Evolutionary conservation across 305 asterid species (phyloP).

Genomic region (Euphrasia arctica): DNA sequence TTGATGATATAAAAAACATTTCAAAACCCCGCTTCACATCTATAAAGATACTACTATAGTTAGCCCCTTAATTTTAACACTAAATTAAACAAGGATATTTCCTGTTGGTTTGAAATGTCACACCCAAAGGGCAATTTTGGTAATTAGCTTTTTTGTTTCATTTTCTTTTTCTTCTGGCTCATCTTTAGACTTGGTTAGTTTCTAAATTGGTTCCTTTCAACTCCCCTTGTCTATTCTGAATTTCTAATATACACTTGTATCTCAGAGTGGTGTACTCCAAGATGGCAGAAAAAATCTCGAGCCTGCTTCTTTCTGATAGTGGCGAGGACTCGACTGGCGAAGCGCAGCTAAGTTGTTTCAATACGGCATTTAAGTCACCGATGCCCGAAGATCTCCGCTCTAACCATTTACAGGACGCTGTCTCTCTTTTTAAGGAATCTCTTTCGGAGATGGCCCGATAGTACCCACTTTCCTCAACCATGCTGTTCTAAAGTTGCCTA

Average conservation of each 20-base stretch:
- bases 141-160: background rate
- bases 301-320: slow-evolving; percentile 58
- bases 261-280: slow-evolving; percentile 80
- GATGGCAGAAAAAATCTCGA: slow-evolving; percentile 90
- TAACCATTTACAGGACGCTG: slow-evolving; percentile 73
- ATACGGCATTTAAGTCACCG: slow-evolving; percentile 62
- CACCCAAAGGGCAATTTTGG: too few relatives aligned
- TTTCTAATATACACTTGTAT: slow-evolving; percentile 17
- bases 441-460: slow-evolving; percentile 53
- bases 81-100: background rate
- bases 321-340: slow-evolving; percentile 47
- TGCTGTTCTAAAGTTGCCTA: slow-evolving; percentile 21
- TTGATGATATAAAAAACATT: background rate
- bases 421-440: slow-evolving; percentile 52
- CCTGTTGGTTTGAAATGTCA: background rate
- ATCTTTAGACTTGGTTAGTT: background rate
- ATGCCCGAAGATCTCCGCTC: slow-evolving; percentile 66
- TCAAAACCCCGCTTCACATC: background rate
- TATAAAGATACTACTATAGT: background rate
- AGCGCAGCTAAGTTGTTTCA: slow-evolving; percentile 59
- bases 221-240: slow-evolving; percentile 3
- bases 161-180: background rate
- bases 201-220: background rate
- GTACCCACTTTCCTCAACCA: background rate
- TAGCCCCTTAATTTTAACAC: background rate